phyloP scores from a whole-genome alignment of 352 stramenopile genomes.

The Pythium rhizo-oryzae region DNA sequence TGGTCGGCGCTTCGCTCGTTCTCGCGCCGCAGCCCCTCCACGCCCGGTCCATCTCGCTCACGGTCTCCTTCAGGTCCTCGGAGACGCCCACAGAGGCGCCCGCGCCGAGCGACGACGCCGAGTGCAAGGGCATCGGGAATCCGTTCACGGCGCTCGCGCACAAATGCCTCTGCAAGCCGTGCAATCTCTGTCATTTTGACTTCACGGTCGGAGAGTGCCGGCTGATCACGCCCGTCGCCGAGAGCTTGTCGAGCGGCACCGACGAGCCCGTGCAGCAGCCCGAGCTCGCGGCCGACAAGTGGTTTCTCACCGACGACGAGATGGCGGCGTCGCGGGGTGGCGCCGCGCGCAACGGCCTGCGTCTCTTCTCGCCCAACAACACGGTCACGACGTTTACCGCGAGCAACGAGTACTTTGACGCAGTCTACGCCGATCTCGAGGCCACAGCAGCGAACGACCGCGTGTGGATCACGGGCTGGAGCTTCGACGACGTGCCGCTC shows the following conservation, averaged over 20 bases:
- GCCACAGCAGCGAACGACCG: slow-evolving; percentile 35
- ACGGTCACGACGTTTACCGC: slow-evolving; percentile 43
- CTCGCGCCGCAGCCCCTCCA: too few relatives aligned
- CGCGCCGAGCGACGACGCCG: neutral
- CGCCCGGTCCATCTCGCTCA: too few relatives aligned
- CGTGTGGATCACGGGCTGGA: slow-evolving; percentile 65
- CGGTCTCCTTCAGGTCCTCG: too few relatives aligned
- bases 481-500: slow-evolving; percentile 61
- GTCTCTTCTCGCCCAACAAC: slow-evolving; percentile 52
- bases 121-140: slow-evolving; percentile 17
- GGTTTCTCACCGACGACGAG: slow-evolving; percentile 67
- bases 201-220: slow-evolving; percentile 28
- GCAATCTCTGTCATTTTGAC: slow-evolving; percentile 27
- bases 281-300: slow-evolving; percentile 45
- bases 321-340: slow-evolving; percentile 51
- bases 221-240: slow-evolving; percentile 16
- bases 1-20: too few relatives aligned
- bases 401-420: slow-evolving; percentile 50
- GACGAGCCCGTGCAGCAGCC: slow-evolving; percentile 32
- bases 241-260: slow-evolving; percentile 17
- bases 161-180: slow-evolving; percentile 44
- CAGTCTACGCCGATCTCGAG: slow-evolving; percentile 51
- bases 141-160: slow-evolving; percentile 28
- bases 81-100: too few relatives aligned
- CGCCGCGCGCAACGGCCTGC: slow-evolving; percentile 43